A percentile compares a stretch with the other conserved stretches of the same genome.
Conservation (phyloP, 2,329 filamentous ascomycete species). For the Talaromyces sp. region DNA sequence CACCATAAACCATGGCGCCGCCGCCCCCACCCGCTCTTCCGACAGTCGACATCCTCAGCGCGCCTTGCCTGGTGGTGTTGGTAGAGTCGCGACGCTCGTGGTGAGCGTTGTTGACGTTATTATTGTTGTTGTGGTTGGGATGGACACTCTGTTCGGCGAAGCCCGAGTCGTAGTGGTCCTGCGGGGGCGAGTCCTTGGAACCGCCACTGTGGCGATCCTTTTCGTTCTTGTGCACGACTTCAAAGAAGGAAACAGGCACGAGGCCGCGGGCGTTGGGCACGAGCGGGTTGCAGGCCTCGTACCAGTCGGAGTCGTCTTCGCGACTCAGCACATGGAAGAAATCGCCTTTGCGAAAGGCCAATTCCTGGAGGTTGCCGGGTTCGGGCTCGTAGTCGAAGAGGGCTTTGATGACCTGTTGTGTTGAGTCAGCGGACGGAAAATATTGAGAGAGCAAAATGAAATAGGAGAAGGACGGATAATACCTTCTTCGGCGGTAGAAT, state of each 20-base stretch:
- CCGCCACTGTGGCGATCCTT: constrained; percentile 83
- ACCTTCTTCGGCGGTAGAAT: constrained; percentile 94
- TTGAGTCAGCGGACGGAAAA: background rate
- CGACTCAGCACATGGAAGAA: constrained; percentile 97
- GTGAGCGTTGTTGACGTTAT: background rate
- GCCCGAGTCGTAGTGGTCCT: constrained; percentile 81
- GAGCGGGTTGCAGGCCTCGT: constrained; percentile 94
- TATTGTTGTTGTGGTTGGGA: background rate
- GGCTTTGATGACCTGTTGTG: constrained; percentile 80
- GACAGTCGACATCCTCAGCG: constrained; percentile 41
- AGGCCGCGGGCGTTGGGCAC: constrained; percentile 79
- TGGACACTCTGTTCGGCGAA: constrained; percentile 60
- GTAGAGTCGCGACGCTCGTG: constrained; percentile 29
- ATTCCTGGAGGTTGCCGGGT: constrained; percentile 61
- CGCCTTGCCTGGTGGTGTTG: constrained; percentile 27
- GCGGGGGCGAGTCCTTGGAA: constrained; percentile 50
- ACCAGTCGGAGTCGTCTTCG: constrained; percentile 94
- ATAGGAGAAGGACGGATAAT: background rate
- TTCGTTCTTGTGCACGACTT: constrained; percentile 85
- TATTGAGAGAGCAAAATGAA: constrained; percentile 4
- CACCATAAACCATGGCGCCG: constrained; percentile 90
- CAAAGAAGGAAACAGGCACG: constrained; percentile 91
- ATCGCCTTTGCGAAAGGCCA: constrained; percentile 90
- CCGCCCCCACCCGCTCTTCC: constrained; percentile 42
- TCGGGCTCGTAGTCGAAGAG: constrained; percentile 87